Percentiles rank a stretch among this genome's conserved stretches.
phyloP scores from a whole-genome alignment of 495 filamentous ascomycete species.

The Xylaria nigripes region DNA sequence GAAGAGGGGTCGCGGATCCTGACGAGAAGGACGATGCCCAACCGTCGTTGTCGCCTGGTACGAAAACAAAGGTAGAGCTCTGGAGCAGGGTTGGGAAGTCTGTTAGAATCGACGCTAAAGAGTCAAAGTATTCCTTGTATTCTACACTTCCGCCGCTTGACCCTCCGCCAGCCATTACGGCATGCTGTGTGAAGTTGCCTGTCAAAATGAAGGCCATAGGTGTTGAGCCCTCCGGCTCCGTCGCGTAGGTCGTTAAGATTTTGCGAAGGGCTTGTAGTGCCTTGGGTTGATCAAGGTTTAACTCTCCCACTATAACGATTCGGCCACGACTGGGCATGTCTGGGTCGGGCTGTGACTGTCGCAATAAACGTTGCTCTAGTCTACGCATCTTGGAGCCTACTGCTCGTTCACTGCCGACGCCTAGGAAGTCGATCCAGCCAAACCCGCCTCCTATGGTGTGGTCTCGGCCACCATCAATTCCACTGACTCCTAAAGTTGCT shows the following conservation, averaged over 20 bases:
- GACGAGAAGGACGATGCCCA: constrained; percentile 80
- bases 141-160: constrained; percentile 68
- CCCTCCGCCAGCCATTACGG: constrained; percentile 61
- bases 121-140: constrained; percentile 91
- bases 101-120: constrained; percentile 69
- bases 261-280: constrained; percentile 69
- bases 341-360: constrained; percentile 18
- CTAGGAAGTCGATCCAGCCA: constrained; percentile 94
- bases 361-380: constrained; percentile 49
- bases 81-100: constrained; percentile 81
- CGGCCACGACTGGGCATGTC: constrained; percentile 36
- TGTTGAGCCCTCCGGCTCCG: constrained; percentile 51
- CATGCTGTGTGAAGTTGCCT: constrained; percentile 74
- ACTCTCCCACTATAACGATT: constrained; percentile 68
- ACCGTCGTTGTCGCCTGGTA: constrained; percentile 92
- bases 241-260: constrained; percentile 61
- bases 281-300: constrained; percentile 74
- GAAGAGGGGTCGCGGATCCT: constrained; percentile 69
- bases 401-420: constrained; percentile 82
- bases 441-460: constrained; percentile 71
- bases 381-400: constrained; percentile 73
- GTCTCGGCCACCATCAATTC: constrained; percentile 40
- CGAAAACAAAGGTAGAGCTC: constrained; percentile 75
- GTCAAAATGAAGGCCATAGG: constrained; percentile 73
- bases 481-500: constrained; percentile 62